These are phyloP conservation scores for Orbilia javanica DNA, from an alignment of 2,329 filamentous ascomycete genomes.

Conservation along the genomic window DNA sequence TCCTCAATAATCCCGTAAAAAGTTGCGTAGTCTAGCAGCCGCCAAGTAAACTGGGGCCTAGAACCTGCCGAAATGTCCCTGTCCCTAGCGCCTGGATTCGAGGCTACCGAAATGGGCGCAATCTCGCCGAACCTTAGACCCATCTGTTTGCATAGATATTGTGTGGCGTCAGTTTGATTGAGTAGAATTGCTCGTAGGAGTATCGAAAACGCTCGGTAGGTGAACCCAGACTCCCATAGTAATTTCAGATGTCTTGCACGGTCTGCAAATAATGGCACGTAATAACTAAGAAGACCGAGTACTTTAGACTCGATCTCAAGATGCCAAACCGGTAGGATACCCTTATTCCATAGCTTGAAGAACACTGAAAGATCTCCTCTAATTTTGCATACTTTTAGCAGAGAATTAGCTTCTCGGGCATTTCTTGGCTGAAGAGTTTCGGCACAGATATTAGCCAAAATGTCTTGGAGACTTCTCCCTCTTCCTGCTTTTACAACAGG, in stretches of 20 bases:
- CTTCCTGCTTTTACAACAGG: not conserved
- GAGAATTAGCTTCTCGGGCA: not conserved
- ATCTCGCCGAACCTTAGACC: not conserved
- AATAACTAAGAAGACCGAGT: not conserved
- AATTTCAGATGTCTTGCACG: not conserved
- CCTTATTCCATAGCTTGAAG: not conserved
- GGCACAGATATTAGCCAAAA: not conserved
- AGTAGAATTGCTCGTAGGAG: not conserved
- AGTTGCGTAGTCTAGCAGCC: not conserved
- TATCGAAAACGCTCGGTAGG: too few relatives aligned
- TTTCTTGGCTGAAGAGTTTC: not conserved
- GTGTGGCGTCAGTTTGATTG: not conserved
- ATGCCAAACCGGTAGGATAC: not conserved
- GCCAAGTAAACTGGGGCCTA: not conserved
- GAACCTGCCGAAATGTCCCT: not conserved
- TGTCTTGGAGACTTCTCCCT: not conserved
- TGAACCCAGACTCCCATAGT: not conserved
- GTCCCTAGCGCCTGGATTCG: too few relatives aligned
- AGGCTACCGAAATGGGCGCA: not conserved
- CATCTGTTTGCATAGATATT: not conserved
- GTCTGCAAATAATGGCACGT: not conserved
- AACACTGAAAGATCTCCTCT: not conserved
- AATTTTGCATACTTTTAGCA: not conserved
- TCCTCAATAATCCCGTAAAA: not conserved
- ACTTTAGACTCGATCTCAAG: too few relatives aligned